These are phyloP conservation scores for Phytophthora ohioensis DNA, from an alignment of 352 stramenopile genomes.

Conservation along the genomic window DNA sequence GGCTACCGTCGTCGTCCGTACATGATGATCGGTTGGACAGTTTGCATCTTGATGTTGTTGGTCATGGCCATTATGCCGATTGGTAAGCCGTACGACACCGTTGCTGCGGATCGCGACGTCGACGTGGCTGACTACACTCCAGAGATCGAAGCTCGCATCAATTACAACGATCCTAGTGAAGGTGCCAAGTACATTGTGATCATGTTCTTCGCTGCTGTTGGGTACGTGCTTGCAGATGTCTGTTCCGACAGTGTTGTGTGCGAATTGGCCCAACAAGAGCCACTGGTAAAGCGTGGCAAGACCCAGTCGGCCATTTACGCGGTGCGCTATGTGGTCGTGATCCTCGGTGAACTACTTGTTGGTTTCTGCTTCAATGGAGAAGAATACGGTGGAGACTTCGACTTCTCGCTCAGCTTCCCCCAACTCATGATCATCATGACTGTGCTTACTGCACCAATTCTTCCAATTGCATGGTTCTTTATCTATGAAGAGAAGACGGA, in stretches of 20 bases:
- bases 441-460: conserved; percentile 21
- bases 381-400: conserved; percentile 53
- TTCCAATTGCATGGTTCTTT: conserved; percentile 46
- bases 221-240: conserved; percentile 68
- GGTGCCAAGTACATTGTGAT: conserved; percentile 46
- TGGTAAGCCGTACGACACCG: conserved; percentile 57
- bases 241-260: conserved; percentile 60
- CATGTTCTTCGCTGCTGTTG: conserved; percentile 58
- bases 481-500: conserved; percentile 41
- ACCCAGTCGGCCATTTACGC: conserved; percentile 50
- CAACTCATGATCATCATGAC: conserved; percentile 54
- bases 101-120: conserved; percentile 30
- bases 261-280: conserved; percentile 59
- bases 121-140: conserved; percentile 32
- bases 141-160: conserved; percentile 40
- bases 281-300: conserved; percentile 48
- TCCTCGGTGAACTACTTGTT: conserved; percentile 43
- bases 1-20: conserved; percentile 65
- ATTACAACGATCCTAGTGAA: conserved; percentile 38
- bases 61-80: conserved; percentile 49
- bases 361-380: conserved; percentile 61
- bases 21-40: conserved; percentile 63
- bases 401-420: conserved; percentile 41
- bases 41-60: conserved; percentile 53
- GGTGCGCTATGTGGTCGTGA: conserved; percentile 35